Evolutionary conservation across 116 monocot genomes (phyloP), one percentile per base, ranked within the genome.

Genomic region (Dioscorea cayenensis): DNA sequence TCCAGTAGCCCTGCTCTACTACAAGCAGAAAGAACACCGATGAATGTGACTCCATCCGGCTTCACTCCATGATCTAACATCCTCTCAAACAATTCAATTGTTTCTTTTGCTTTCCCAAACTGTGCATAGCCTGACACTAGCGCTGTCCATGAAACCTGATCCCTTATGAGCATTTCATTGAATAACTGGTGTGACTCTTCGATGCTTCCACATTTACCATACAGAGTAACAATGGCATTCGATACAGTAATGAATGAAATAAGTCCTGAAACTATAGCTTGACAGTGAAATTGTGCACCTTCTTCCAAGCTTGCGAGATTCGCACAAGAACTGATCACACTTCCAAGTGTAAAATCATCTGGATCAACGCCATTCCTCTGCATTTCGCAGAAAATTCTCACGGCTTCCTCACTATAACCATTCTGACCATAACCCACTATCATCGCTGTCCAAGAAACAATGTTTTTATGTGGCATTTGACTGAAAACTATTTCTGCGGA

Each of bases 381-480:
- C 87, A 91, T 83, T 68, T 91, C 85, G 50, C 74, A 62, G 60
- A 85, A 91, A 51, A 77, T 29, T 32, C 66, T 66, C 35, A 88
- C 60, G 18, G 91, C 85, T 52, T 87, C 87, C 74, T 91, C 87
- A 64, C 72, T 75, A 36, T 62, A 77, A 71, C 76, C 85, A 68
- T 87, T 91, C 77, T 91, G 87, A 61, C 88, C 83, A 72, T 91
- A 91, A 14, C 91, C 91, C 21, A 91, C 91, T 27, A 91, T 69
- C 85, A 91, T 81, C 18, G 91, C 85, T 11, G 91, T 91, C 91
- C 91, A 91, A 3, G 91, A 81, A 19, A 91, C 77, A 65, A 91
- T 59, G 59, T 91, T 91, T 69, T 81, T 91, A 4, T 50, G 35
- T 16, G 11, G 7, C 87, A 88, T 83, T 58, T 68, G 35, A 65